Evolutionary conservation across 371 early-diverging fungal genomes (phyloP), one percentile per base, ranked within the genome.

Genomic region (Apophysomyces elegans): DNA sequence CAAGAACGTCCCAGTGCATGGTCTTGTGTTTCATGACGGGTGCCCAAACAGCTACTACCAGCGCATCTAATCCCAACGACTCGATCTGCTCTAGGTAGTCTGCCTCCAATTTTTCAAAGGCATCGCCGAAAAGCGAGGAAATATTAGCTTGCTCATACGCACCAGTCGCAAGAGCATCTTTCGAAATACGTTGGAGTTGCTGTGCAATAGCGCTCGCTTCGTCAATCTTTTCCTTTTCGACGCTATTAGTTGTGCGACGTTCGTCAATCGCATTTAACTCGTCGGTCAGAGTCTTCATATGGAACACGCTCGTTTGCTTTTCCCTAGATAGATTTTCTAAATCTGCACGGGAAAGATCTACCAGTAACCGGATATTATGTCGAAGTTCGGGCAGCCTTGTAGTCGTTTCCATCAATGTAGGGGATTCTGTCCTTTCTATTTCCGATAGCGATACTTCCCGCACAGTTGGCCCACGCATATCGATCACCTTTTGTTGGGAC

Each of bases 381-480:
- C 92, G 86, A 26, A 95, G 76, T 68, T 95, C 95, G 3, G 90
- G 92, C 41, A 90, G 70, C 18, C 83, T 84, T 32, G 79, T 84
- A 36, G 84, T 83, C 2, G 78, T 81, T 58, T 79, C 82, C 67
- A 77, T 70, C 45, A 80, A 72, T 0, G 84, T 82, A 1, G 80
- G 79, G 11, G 77, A 66, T n/a, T 76, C 76, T 1, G 86, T 76
- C 13, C 78, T 69, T 45, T 70, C 68, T 18, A 82, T 68, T 21
- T 82, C 80, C 5, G 79, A 43, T 41, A 84, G 61, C 1, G 84
- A 81, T 11, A 93, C 67, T 59, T 90, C 92, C 5, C 90, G 82
- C 6, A 85, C 84, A 68, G 84, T 79, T 41, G 85, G 86, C 1
- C 92, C 91, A 0, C 92, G 92, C 92, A 93, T 91, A 71, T 95